Percentiles rank a stretch among this genome's conserved stretches.
phyloP scores from a whole-genome alignment of 2,329 filamentous ascomycete species.

The Arthrobotrys entomopaga region DNA sequence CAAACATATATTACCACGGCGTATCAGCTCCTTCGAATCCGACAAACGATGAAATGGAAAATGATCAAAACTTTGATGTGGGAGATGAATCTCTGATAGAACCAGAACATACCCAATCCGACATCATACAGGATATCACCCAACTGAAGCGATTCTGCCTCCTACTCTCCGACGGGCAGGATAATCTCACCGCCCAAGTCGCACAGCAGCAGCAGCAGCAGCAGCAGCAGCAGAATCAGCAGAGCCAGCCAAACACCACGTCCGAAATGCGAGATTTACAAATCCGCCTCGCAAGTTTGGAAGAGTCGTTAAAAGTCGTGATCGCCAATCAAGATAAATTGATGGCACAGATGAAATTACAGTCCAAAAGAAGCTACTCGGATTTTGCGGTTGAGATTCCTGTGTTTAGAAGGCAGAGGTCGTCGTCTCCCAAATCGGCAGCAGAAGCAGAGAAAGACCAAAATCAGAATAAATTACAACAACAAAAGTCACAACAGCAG shows the following conservation, averaged over 20 bases:
- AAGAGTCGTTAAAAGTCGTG: conserved; percentile 35
- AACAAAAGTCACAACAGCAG: conserved; percentile 16
- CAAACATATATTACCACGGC: conserved; percentile 10
- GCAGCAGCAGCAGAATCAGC: conserved; percentile 1
- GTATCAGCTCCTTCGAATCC: not conserved
- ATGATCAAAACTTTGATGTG: not conserved
- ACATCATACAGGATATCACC: conserved; percentile 36
- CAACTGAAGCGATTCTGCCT: conserved; percentile 41
- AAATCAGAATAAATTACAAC: not conserved
- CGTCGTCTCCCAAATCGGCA: not conserved
- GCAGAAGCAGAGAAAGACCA: not conserved
- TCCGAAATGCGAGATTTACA: conserved; percentile 20
- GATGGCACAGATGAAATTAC: conserved; percentile 21
- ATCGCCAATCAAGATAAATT: conserved; percentile 29
- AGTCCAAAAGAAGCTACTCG: conserved; percentile 29
- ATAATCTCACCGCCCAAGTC: conserved; percentile 22
- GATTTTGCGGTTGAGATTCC: conserved; percentile 41
- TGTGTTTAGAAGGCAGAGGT: conserved; percentile 13
- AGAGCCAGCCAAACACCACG: not conserved
- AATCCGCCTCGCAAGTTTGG: conserved; percentile 21
- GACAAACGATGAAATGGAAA: not conserved
- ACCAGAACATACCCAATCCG: not conserved
- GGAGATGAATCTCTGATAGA: conserved; percentile 1
- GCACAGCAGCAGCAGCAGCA: conserved; percentile 4
- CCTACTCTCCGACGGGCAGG: conserved; percentile 31